These are phyloP conservation scores for Sphagnum tenellum DNA, from an alignment of 225 moss, liverwort and hornwort species.

Conservation along the genomic window DNA sequence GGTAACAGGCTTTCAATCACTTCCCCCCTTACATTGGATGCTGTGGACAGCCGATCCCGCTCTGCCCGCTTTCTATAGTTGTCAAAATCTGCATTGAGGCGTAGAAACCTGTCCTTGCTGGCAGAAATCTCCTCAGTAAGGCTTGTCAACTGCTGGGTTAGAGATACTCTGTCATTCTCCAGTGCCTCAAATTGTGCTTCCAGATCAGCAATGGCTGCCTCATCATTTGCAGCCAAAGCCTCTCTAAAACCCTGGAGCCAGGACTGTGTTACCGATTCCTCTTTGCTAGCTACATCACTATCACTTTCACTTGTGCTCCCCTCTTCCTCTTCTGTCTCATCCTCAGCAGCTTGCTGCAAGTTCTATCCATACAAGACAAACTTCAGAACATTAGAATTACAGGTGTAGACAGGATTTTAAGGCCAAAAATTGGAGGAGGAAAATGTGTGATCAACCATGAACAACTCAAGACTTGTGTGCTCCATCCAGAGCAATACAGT, in stretches of 20 bases:
- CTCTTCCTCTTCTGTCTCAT: slow-evolving; percentile 35
- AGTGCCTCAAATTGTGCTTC: slow-evolving; percentile 47
- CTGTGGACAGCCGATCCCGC: slow-evolving; percentile 57
- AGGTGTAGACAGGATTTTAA: too few relatives aligned
- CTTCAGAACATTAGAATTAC: too few relatives aligned
- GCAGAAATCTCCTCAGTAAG: slow-evolving; percentile 64
- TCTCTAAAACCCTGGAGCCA: slow-evolving; percentile 54
- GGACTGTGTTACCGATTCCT: slow-evolving; percentile 14
- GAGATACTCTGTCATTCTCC: slow-evolving; percentile 52
- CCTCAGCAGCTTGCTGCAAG: slow-evolving; percentile 27
- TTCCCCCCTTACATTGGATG: slow-evolving; percentile 65
- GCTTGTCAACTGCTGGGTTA: slow-evolving; percentile 56
- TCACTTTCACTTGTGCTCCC: slow-evolving; percentile 28
- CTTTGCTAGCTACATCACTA: slow-evolving; percentile 8
- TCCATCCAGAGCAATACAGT: too few relatives aligned
- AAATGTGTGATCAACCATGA: too few relatives aligned
- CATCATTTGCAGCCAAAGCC: slow-evolving; percentile 61
- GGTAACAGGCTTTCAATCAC: slow-evolving; percentile 88
- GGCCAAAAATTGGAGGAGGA: too few relatives aligned
- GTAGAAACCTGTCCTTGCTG: slow-evolving; percentile 67
- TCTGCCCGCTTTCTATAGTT: slow-evolving; percentile 92
- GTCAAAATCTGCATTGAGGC: slow-evolving; percentile 95
- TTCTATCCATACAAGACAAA: not conserved
- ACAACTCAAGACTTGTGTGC: too few relatives aligned
- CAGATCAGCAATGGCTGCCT: slow-evolving; percentile 39